Percentiles rank a stretch among this genome's conserved stretches.
These are phyloP conservation scores for Schoenoplectus tabernaemontani DNA, from an alignment of 202 grass and related monocot genomes.

Conservation along the genomic window DNA sequence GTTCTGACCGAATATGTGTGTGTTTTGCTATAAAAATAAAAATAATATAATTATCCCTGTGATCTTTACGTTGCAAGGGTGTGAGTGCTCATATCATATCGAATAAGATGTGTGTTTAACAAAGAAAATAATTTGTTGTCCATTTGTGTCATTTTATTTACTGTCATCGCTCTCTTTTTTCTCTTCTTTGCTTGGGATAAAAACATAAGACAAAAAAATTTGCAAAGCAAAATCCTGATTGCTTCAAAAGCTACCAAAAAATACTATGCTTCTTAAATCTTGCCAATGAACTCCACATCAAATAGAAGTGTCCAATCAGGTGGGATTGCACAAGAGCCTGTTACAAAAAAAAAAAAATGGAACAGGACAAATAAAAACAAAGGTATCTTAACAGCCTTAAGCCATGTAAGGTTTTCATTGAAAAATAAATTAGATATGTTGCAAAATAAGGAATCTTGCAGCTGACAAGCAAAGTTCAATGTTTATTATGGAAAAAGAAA, in stretches of 20 bases:
- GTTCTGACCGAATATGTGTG: too few species aligned
- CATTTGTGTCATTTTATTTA: background rate
- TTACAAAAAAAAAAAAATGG: background rate
- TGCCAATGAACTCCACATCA: conserved; percentile 80
- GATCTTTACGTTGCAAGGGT: too few species aligned
- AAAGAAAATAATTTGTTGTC: background rate
- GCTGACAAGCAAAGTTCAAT: background rate
- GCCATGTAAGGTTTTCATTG: background rate
- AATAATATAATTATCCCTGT: too few species aligned
- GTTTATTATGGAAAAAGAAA: background rate
- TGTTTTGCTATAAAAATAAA: too few species aligned
- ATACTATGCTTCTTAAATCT: conserved; percentile 11
- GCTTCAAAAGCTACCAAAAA: background rate
- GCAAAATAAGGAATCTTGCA: background rate
- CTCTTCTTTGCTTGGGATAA: background rate
- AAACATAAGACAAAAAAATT: background rate
- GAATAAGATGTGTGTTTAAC: background rate
- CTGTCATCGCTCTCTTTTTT: background rate
- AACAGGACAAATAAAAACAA: background rate
- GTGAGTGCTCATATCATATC: too few species aligned
- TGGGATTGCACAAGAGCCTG: conserved; percentile 76
- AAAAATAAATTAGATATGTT: background rate
- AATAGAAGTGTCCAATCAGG: conserved; percentile 92
- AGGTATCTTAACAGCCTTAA: background rate
- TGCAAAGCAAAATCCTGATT: background rate